Evolutionary conservation across 2,329 filamentous ascomycete genomes (phyloP).

Genomic region (Diaporthe sp.): DNA sequence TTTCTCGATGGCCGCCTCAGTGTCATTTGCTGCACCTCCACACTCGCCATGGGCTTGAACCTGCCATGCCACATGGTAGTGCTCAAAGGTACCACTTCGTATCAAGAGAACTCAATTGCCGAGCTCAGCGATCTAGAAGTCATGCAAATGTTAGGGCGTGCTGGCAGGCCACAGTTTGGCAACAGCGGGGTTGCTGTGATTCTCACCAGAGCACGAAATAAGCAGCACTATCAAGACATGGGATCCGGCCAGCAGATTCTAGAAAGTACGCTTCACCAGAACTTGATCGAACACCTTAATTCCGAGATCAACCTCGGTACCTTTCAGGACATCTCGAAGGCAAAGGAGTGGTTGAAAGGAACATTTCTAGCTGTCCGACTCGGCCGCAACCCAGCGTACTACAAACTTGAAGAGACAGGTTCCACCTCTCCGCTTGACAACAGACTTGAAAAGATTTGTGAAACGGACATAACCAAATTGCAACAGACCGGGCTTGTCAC

Average conservation of each 20-base stretch:
- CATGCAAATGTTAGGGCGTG: conserved; percentile 92
- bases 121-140: conserved; percentile 88
- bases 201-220: conserved; percentile 78
- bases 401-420: conserved; percentile 71
- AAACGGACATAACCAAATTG: conserved; percentile 76
- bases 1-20: conserved; percentile 80
- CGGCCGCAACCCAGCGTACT: conserved; percentile 78
- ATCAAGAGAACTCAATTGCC: conserved; percentile 69
- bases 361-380: conserved; percentile 86
- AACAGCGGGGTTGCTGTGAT: conserved; percentile 83
- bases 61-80: conserved; percentile 87
- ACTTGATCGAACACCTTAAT: conserved; percentile 87
- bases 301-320: conserved; percentile 86
- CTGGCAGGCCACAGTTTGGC: conserved; percentile 88
- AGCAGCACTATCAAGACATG: conserved; percentile 78
- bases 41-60: conserved; percentile 86
- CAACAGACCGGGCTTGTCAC: conserved; percentile 72
- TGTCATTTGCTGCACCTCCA: conserved; percentile 90
- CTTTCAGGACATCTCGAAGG: conserved; percentile 73
- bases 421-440: conserved; percentile 67
- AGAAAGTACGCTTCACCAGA: conserved; percentile 84
- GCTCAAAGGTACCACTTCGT: conserved; percentile 83
- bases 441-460: conserved; percentile 78
- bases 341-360: conserved; percentile 80
- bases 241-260: conserved; percentile 80